phyloP scores from a whole-genome alignment of 2,329 filamentous ascomycete genomes.

The Paracoccidioides brasiliensis region DNA sequence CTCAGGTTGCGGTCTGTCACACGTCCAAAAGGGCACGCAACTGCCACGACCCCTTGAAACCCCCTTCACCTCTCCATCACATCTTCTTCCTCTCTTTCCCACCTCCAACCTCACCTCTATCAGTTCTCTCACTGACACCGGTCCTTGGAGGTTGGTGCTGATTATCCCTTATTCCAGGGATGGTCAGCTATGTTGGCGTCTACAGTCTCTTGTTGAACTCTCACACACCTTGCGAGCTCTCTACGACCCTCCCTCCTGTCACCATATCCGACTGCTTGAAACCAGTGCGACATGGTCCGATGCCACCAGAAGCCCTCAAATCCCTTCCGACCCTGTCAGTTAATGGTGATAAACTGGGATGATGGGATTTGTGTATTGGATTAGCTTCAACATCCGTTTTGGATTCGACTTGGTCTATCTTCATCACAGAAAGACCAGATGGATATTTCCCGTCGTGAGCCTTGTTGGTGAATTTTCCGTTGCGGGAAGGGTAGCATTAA shows the following conservation, averaged over 20 bases:
- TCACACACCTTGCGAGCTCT: neutral
- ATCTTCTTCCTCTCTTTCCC: neutral
- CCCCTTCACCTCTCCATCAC: neutral
- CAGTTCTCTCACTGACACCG: neutral
- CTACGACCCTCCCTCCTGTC: neutral
- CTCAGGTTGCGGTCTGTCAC: neutral
- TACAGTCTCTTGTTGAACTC: neutral
- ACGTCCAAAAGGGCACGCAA: neutral
- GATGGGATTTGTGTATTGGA: no score
- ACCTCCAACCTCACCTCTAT: neutral
- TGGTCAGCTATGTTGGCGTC: neutral
- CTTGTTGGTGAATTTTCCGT: no score
- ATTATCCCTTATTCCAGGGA: neutral
- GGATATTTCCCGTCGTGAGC: no score
- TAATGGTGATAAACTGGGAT: no score
- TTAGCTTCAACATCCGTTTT: no score
- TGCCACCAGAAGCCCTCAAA: no score
- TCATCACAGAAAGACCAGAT: no score
- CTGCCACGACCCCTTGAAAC: neutral
- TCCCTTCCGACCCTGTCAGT: no score
- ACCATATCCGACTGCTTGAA: neutral
- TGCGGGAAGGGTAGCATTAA: neutral
- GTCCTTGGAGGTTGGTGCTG: neutral
- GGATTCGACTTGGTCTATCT: no score
- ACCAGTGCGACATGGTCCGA: neutral